A percentile compares a stretch with the other conserved stretches of the same genome.
These are phyloP conservation scores for Aspergillus baeticus DNA, from an alignment of 495 filamentous ascomycete genomes.

Conservation along the genomic window DNA sequence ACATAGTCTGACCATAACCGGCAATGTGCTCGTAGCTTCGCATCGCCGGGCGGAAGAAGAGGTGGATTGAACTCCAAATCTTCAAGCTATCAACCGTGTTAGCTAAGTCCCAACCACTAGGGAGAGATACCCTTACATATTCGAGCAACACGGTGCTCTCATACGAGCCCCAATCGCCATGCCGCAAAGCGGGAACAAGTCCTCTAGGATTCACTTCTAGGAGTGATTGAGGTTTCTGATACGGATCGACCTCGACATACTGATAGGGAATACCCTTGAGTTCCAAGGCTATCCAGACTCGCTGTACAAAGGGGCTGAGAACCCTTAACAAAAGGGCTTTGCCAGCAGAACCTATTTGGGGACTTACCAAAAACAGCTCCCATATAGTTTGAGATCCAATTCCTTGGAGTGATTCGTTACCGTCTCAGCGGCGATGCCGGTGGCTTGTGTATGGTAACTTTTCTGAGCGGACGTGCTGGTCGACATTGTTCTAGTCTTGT, in stretches of 20 bases:
- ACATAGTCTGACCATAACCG: constrained; percentile 89
- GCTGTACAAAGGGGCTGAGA: constrained; percentile 76
- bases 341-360: neutral
- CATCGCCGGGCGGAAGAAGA: constrained; percentile 63
- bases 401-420: constrained; percentile 69
- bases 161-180: constrained; percentile 85
- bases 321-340: neutral
- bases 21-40: constrained; percentile 72
- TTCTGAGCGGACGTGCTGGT: constrained; percentile 55
- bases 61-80: constrained; percentile 63
- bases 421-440: constrained; percentile 73
- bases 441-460: constrained; percentile 79
- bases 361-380: constrained; percentile 89
- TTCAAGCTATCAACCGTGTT: constrained; percentile 58
- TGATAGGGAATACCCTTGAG: constrained; percentile 80
- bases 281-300: constrained; percentile 96
- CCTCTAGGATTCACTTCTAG: constrained; percentile 88
- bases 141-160: constrained; percentile 88
- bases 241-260: constrained; percentile 90
- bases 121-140: constrained; percentile 58
- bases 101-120: neutral
- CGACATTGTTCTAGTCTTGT: constrained; percentile 43
- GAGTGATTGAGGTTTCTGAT: constrained; percentile 73
- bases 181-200: constrained; percentile 76
- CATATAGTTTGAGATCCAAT: constrained; percentile 76